Base-by-base conservation (phyloP, 108 stramenopile genomes). In the Nitzschia sp. region DNA sequence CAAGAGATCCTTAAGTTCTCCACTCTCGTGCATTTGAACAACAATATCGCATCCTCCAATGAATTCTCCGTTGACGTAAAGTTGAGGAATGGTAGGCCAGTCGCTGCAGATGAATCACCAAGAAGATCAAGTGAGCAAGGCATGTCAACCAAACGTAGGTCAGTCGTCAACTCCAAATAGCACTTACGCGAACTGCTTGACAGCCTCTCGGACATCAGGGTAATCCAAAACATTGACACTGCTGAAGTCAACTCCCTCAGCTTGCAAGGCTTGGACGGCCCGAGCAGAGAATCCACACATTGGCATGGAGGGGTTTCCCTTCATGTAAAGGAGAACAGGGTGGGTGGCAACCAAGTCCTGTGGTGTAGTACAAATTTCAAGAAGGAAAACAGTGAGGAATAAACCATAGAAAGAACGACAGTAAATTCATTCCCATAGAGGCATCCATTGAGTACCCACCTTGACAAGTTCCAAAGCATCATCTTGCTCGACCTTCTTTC, bases 261-360 rank as follows among this genome's bases (percentile, higher is more conserved):
- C 74, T 80, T 97, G 80, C 15, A 99, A 82, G 24, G 95, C 87
- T 65, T 89, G 72, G 3, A 98, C 93, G 1, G 93, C 92, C 34
- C 83, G 88, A 51, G 89, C 84, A 34, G 90, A 93, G 80, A 99
- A 99, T 26, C 99, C 99, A 76, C 99, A 99, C 87, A 88, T 88
- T 14, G 99, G 99, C 75, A 84, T 81, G 34, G 72, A 39, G 14
- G 98, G 98, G 25, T 94, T 97, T 41, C 99, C 99, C 76, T 99
- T 99, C 99, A 99, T 99, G 88, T 97, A 99, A n/a, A 99, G 85
- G 95, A 99, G 95, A 51, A 99, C 73, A 7, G 65, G 86, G 65
- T 95, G 91, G 56, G 60, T 61, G 40, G 79, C 76, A 37, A 95
- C 87, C 59, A 90, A 91, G 29, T 85, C 73, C 41, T 70, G 69